Conservation (phyloP, 768 basidiomycete genomes). For the Tricholoma matsutake region DNA sequence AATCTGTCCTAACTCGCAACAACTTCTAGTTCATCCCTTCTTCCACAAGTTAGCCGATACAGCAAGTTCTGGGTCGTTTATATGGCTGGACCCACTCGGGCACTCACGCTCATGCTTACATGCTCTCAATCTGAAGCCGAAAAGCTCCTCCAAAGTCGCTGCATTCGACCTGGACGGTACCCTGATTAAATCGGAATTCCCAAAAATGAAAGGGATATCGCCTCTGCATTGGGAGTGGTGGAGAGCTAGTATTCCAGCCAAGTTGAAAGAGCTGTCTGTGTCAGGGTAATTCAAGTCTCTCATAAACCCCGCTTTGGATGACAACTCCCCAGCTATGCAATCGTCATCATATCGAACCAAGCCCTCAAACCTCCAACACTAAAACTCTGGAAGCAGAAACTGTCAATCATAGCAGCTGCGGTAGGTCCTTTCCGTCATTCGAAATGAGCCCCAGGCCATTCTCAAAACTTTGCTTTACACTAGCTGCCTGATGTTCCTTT, state of each 20-base stretch:
- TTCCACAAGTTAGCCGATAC: conserved; percentile 28
- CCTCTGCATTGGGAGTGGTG: conserved; percentile 66
- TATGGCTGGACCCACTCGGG: conserved; percentile 41
- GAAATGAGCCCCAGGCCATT: neutral
- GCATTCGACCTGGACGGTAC: conserved; percentile 89
- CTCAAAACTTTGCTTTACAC: neutral
- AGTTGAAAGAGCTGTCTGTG: conserved; percentile 55
- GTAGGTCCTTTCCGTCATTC: conserved; percentile 32
- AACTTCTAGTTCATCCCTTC: conserved; percentile 37
- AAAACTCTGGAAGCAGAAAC: conserved; percentile 74
- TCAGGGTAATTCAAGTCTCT: conserved; percentile 47
- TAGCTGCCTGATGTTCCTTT: conserved; percentile 78
- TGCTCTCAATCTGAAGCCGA: conserved; percentile 39
- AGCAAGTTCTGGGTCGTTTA: conserved; percentile 23
- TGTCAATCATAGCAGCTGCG: conserved; percentile 61
- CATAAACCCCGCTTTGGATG: neutral
- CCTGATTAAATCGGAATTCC: conserved; percentile 56
- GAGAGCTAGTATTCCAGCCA: conserved; percentile 57
- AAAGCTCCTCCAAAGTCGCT: conserved; percentile 56
- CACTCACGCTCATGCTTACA: conserved; percentile 39
- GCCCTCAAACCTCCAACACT: conserved; percentile 44
- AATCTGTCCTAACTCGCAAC: neutral
- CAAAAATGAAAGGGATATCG: conserved; percentile 31
- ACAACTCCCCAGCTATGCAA: conserved; percentile 47
- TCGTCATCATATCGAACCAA: conserved; percentile 86